These are phyloP conservation scores for Glycine latifolia DNA, from an alignment of 306 rosid genomes.

Conservation along the genomic window DNA sequence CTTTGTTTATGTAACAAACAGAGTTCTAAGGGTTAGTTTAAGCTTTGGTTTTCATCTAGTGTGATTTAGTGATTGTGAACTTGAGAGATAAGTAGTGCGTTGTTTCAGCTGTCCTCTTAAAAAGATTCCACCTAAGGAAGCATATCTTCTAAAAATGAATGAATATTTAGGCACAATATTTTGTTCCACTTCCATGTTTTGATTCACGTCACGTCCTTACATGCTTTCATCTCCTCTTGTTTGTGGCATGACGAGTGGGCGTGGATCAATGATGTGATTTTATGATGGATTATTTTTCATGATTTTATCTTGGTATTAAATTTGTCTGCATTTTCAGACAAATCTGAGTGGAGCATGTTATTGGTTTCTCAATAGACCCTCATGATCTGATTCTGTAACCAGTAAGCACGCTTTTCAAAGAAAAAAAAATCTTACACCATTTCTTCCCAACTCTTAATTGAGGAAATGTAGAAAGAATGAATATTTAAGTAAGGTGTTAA, in stretches of 20 bases:
- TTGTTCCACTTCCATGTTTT: not conserved
- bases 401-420: not conserved
- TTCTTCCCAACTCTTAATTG: constrained; percentile 3
- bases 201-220: constrained; percentile 6
- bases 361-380: constrained; percentile 21
- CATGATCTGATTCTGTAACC: constrained; percentile 3
- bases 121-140: not conserved
- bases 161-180: constrained; percentile 3
- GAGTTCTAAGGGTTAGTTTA: too few relatives aligned
- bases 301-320: too few relatives aligned
- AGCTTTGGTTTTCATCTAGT: too few relatives aligned
- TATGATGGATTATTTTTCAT: too few relatives aligned
- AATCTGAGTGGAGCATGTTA: not conserved
- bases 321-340: too few relatives aligned
- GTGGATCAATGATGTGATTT: too few relatives aligned
- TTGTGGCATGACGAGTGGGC: not conserved
- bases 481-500: too few relatives aligned
- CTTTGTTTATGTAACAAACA: not conserved
- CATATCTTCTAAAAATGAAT: not conserved
- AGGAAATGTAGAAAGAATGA: not conserved
- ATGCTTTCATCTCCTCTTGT: not conserved
- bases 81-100: too few relatives aligned
- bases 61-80: too few relatives aligned
- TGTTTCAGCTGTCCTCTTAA: constrained; percentile 10
- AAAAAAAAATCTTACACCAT: constrained; percentile 3